Percentiles rank a stretch among this genome's conserved stretches.
Conservation (phyloP, 495 filamentous ascomycete genomes). For the Tuber indicum region DNA sequence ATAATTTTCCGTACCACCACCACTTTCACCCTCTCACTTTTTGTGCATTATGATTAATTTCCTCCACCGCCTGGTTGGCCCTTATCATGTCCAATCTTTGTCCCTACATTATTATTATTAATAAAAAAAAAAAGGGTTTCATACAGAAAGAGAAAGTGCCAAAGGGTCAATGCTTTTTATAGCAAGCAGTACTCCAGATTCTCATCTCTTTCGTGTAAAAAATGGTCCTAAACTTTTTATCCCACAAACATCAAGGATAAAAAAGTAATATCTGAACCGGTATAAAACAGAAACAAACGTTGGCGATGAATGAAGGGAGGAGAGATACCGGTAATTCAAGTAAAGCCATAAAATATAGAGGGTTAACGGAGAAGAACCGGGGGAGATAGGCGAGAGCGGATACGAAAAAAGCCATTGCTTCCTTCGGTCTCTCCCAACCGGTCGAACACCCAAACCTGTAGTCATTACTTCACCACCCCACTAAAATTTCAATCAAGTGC, state of each 20-base stretch:
- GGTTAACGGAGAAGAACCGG: not conserved
- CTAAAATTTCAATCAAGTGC: not conserved
- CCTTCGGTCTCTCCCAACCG: not conserved
- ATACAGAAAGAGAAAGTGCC: slow-evolving; percentile 13
- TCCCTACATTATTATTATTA: slow-evolving; percentile 5
- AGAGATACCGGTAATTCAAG: not conserved
- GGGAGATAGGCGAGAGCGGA: not conserved
- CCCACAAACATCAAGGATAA: not conserved
- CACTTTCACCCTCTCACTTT: slow-evolving; percentile 16
- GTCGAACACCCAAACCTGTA: not conserved
- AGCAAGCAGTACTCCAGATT: not conserved
- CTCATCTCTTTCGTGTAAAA: not conserved
- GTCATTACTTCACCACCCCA: slow-evolving; percentile 1
- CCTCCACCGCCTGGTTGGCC: slow-evolving; percentile 8
- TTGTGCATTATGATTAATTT: slow-evolving; percentile 37
- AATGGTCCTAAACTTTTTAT: not conserved
- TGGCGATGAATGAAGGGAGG: not conserved
- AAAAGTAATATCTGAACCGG: not conserved
- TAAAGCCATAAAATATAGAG: not conserved
- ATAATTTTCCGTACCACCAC: slow-evolving; percentile 9
- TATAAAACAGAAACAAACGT: not conserved
- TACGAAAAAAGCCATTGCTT: not conserved
- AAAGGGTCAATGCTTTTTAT: slow-evolving; percentile 5
- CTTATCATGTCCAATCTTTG: not conserved
- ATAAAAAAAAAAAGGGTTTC: slow-evolving; percentile 14